These are phyloP conservation scores for Yamadazyma atmosphaerica DNA, from an alignment of 1,139 yeast species.

Conservation along the genomic window DNA sequence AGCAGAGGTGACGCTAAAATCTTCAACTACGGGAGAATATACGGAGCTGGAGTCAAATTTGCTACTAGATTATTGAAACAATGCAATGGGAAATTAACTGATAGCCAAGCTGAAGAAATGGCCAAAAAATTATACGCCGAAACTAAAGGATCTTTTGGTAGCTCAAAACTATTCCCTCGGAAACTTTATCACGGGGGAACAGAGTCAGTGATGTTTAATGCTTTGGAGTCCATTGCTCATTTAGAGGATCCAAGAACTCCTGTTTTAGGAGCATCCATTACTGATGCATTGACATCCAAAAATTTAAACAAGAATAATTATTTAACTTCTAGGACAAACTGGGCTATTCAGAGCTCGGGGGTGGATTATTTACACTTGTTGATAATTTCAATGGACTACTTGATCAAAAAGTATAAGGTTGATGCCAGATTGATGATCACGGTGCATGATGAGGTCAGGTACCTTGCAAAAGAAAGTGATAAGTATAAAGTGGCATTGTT, in stretches of 20 bases:
- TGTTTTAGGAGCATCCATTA: conserved; percentile 88
- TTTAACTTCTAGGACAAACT: conserved; percentile 88
- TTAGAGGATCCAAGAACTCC: conserved; percentile 87
- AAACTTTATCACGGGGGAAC: conserved; percentile 85
- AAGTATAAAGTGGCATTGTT: conserved; percentile 76
- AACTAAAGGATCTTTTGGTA: conserved; percentile 68
- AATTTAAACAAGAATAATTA: conserved; percentile 68
- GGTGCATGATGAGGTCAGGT: conserved; percentile 94
- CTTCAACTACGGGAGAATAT: conserved; percentile 94
- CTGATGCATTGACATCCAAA: conserved; percentile 71
- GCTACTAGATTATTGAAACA: conserved; percentile 80
- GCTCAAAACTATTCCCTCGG: conserved; percentile 27
- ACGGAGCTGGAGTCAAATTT: conserved; percentile 95
- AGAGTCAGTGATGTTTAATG: conserved; percentile 88
- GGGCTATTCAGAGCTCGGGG: conserved; percentile 98
- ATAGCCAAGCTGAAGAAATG: conserved; percentile 62
- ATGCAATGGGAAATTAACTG: conserved; percentile 73
- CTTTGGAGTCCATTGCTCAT: conserved; percentile 83
- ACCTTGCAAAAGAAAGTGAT: conserved; percentile 71
- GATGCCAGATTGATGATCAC: conserved; percentile 82
- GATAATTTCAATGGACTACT: conserved; percentile 84
- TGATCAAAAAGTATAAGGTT: conserved; percentile 62
- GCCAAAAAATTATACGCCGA: conserved; percentile 72
- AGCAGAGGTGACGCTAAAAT: conserved; percentile 90
- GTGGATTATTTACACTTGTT: conserved; percentile 91